A percentile compares a stretch with the other conserved stretches of the same genome.
These are phyloP conservation scores for Fusarium caatingaense DNA, from an alignment of 2,329 filamentous ascomycete species.

Conservation along the genomic window DNA sequence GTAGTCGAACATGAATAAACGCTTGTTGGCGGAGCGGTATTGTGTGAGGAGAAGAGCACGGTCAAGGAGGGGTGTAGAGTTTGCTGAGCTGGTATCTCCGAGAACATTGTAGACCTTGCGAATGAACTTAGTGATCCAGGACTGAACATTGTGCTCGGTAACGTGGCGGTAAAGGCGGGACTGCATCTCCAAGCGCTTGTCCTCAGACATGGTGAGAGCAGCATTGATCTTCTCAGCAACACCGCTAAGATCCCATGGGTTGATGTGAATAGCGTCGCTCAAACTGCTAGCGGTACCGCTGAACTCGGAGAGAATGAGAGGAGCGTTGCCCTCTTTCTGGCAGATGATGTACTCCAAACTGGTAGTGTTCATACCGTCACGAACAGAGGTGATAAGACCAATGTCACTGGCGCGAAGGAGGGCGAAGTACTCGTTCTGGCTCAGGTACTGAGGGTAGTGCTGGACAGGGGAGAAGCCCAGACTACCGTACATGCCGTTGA, in stretches of 20 bases:
- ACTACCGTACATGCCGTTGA: constrained; percentile 91
- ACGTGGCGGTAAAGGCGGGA: constrained; percentile 83
- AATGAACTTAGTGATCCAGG: constrained; percentile 85
- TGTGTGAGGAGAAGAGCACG: constrained; percentile 75
- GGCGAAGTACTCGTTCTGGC: constrained; percentile 91
- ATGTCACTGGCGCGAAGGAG: constrained; percentile 91
- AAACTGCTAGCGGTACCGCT: constrained; percentile 92
- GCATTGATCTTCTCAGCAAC: constrained; percentile 86
- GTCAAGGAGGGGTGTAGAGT: constrained; percentile 85
- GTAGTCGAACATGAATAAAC: constrained; percentile 98
- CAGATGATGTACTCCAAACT: constrained; percentile 95
- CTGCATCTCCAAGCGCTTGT: constrained; percentile 76
- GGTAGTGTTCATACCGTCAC: constrained; percentile 98
- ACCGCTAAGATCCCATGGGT: constrained; percentile 90
- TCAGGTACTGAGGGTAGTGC: constrained; percentile 93
- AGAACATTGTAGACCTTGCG: constrained; percentile 84
- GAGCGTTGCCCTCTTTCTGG: constrained; percentile 86
- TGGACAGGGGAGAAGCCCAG: constrained; percentile 91
- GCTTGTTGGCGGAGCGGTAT: constrained; percentile 79
- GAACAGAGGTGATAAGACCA: constrained; percentile 92
- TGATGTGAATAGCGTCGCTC: constrained; percentile 90
- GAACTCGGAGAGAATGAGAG: constrained; percentile 94
- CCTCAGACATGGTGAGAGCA: constrained; percentile 79
- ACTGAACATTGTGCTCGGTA: constrained; percentile 84
- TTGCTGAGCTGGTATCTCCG: constrained; percentile 77